Percentiles rank a stretch among this genome's conserved stretches.
These are phyloP conservation scores for Malassezia psittaci DNA, from an alignment of 1,284 basidiomycete genomes.

Conservation along the genomic window DNA sequence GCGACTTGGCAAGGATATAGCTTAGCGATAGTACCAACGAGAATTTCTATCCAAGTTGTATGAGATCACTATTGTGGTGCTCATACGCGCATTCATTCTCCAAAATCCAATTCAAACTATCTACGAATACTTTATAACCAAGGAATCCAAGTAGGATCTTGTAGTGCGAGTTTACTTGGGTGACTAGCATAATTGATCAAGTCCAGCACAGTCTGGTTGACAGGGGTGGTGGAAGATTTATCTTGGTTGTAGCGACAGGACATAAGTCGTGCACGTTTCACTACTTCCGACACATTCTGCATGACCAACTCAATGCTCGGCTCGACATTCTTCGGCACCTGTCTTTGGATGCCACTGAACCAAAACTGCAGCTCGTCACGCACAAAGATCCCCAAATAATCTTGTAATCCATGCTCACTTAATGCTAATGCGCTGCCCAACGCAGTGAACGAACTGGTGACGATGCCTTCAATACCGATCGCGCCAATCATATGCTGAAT, in stretches of 20 bases:
- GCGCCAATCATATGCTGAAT: constrained; percentile 87
- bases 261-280: constrained; percentile 73
- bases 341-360: constrained; percentile 47
- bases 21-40: too few species aligned
- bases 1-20: too few species aligned
- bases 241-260: constrained; percentile 73
- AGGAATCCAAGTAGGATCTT: constrained; percentile 42
- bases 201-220: constrained; percentile 68
- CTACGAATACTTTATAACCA: constrained; percentile 17
- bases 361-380: constrained; percentile 81
- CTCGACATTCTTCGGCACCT: constrained; percentile 26
- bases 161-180: constrained; percentile 53
- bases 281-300: constrained; percentile 66
- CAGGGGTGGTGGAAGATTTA: constrained; percentile 50
- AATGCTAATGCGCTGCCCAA: constrained; percentile 81
- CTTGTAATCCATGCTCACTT: constrained; percentile 80
- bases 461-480: constrained; percentile 76
- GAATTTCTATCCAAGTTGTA: too few species aligned
- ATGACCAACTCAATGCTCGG: constrained; percentile 59
- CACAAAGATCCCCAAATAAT: constrained; percentile 76
- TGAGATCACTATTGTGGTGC: too few species aligned
- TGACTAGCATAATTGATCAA: constrained; percentile 61
- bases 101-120: background rate
- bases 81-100: too few species aligned
- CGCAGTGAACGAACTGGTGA: constrained; percentile 77